phyloP scores from a whole-genome alignment of 2,329 filamentous ascomycete species.

The Orbilia quercus region DNA sequence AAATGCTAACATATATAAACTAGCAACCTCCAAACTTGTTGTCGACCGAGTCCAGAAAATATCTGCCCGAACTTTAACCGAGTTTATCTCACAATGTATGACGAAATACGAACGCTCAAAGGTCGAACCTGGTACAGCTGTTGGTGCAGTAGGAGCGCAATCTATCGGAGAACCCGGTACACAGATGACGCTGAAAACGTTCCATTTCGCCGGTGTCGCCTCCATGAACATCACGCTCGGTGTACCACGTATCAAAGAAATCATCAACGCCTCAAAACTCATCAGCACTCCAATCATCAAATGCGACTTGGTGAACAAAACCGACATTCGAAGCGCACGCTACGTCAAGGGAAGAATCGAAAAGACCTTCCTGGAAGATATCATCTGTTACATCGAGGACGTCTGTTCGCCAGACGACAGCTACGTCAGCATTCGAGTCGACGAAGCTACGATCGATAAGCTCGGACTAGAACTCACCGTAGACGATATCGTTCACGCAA shows the following conservation, averaged over 20 bases:
- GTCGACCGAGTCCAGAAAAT: conserved; percentile 84
- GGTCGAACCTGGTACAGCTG: conserved; percentile 93
- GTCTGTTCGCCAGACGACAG: conserved; percentile 82
- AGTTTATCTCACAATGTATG: conserved; percentile 84
- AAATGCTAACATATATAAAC: background rate
- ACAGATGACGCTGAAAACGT: conserved; percentile 99
- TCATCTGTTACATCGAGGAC: conserved; percentile 83
- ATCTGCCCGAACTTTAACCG: conserved; percentile 76
- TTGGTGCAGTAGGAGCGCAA: conserved; percentile 94
- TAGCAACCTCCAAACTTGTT: conserved; percentile 60
- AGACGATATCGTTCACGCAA: conserved; percentile 78
- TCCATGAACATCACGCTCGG: conserved; percentile 99
- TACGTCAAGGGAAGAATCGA: conserved; percentile 94
- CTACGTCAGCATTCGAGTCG: conserved; percentile 83
- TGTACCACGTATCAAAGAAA: conserved; percentile 99
- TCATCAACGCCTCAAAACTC: conserved; percentile 94
- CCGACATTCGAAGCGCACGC: conserved; percentile 80
- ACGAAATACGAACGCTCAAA: conserved; percentile 91
- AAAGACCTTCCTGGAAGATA: conserved; percentile 88
- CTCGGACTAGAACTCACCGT: conserved; percentile 83
- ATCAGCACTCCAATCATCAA: conserved; percentile 96
- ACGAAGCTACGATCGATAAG: conserved; percentile 79
- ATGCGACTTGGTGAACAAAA: conserved; percentile 82
- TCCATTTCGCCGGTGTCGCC: conserved; percentile 99
- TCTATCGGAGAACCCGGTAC: conserved; percentile 98